Conservation (phyloP, 1,139 yeast genomes). For the Pneumocystis carinii region DNA sequence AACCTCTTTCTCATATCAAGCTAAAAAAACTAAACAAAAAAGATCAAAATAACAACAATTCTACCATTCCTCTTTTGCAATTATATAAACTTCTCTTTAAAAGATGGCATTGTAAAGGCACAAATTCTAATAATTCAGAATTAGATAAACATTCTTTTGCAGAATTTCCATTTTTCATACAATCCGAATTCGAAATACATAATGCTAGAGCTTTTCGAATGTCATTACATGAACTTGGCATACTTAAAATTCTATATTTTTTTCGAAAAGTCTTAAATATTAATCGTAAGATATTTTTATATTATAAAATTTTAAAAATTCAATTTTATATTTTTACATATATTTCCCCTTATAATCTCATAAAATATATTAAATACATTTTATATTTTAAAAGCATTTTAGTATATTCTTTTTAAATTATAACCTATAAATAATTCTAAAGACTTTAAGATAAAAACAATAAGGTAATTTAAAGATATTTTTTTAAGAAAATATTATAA, state of each 20-base stretch:
- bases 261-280: not conserved
- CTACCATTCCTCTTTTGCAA: slow-evolving; percentile 32
- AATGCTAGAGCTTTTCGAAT: slow-evolving; percentile 10
- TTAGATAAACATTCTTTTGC: slow-evolving; percentile 79
- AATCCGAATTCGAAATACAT: slow-evolving; percentile 9
- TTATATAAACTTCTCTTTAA: slow-evolving; percentile 5
- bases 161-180: slow-evolving; percentile 37
- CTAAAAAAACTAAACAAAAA: slow-evolving; percentile 20
- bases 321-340: not conserved
- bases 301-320: too few species aligned
- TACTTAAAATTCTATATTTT: not conserved
- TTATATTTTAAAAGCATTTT: too few species aligned
- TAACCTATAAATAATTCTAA: too few species aligned
- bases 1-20: slow-evolving; percentile 80
- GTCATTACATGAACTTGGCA: slow-evolving; percentile 2
- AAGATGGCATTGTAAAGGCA: slow-evolving; percentile 69
- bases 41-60: not conserved
- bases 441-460: too few species aligned
- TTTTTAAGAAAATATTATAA: too few species aligned
- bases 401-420: too few species aligned
- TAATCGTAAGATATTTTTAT: not conserved
- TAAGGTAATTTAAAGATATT: too few species aligned
- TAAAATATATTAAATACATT: too few species aligned
- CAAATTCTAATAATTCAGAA: slow-evolving; percentile 56
- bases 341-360: not conserved